Percentiles rank a stretch among this genome's conserved stretches.
Evolutionary conservation across 2,329 filamentous ascomycete genomes (phyloP).

Genomic region (Alternaria ethzedia): DNA sequence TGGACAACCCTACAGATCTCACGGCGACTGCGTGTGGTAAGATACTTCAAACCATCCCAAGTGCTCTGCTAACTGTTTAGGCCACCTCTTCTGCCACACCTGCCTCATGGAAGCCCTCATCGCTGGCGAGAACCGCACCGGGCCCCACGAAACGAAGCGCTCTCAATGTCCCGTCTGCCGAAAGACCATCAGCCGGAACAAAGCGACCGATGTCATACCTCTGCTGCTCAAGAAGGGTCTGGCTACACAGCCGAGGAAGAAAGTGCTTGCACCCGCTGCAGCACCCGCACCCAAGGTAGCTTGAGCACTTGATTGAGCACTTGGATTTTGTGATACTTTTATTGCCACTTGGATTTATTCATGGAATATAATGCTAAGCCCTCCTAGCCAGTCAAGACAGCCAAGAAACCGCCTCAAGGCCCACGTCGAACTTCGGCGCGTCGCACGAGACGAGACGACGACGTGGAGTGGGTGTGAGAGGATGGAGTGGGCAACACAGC

Average conservation of each 20-base stretch:
- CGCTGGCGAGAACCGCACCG: conserved; percentile 59
- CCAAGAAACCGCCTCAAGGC: not conserved
- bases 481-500: rapidly evolving
- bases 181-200: conserved; percentile 51
- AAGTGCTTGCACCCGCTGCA: conserved; percentile 10
- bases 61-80: conserved; percentile 42
- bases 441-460: not conserved
- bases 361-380: not conserved
- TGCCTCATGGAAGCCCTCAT: conserved; percentile 67
- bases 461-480: not conserved
- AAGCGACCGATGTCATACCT: conserved; percentile 51
- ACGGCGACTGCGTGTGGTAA: conserved; percentile 67
- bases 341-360: not conserved
- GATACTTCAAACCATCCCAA: conserved; percentile 15
- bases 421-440: not conserved
- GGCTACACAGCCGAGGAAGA: conserved; percentile 43
- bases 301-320: conserved; percentile 22
- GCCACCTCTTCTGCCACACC: conserved; percentile 69
- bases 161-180: conserved; percentile 58
- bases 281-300: conserved; percentile 25
- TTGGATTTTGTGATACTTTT: conserved; percentile 17
- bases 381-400: not conserved
- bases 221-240: conserved; percentile 50
- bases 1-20: conserved; percentile 66
- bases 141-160: conserved; percentile 50